phyloP scores from a whole-genome alignment of 495 filamentous ascomycete genomes.

The Aspergillus bridgeri region DNA sequence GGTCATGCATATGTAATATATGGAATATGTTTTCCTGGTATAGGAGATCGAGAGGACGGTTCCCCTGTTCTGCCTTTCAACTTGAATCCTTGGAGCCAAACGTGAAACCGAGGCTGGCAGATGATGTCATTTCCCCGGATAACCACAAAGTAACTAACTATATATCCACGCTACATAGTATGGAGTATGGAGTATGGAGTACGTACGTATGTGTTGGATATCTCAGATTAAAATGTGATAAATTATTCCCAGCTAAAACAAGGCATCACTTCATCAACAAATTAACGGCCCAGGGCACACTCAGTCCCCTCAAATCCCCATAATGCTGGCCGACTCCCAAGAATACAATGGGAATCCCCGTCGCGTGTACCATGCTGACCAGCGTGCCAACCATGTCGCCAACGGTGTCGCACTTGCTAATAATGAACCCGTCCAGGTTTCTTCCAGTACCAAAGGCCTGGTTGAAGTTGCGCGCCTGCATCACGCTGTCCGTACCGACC shows the following conservation, averaged over 20 bases:
- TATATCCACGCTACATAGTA: too few relatives aligned
- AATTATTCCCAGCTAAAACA: too few relatives aligned
- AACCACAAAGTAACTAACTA: too few relatives aligned
- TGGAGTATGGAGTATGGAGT: too few relatives aligned
- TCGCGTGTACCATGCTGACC: constrained; percentile 97
- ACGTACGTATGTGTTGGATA: too few relatives aligned
- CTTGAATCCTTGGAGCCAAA: not conserved
- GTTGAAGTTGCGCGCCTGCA: constrained; percentile 95
- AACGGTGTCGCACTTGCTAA: constrained; percentile 97
- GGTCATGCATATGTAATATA: too few relatives aligned
- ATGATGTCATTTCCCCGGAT: not conserved
- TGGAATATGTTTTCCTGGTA: too few relatives aligned
- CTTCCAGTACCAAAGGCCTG: constrained; percentile 79
- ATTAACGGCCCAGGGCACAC: constrained; percentile 86
- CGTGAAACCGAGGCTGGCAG: not conserved
- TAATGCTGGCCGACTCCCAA: constrained; percentile 96
- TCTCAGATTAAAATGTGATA: too few relatives aligned
- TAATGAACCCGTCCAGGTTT: constrained; percentile 90
- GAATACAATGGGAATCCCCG: constrained; percentile 91
- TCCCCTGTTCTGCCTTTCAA: not conserved
- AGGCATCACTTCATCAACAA: constrained; percentile 60
- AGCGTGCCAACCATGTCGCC: constrained; percentile 97
- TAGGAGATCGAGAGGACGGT: too few relatives aligned
- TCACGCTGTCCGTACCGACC: constrained; percentile 90
- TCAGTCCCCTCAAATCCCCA: constrained; percentile 87